Evolutionary conservation across 371 early-diverging fungal genomes (phyloP).

Genomic region (Saksenaea vasiformis): DNA sequence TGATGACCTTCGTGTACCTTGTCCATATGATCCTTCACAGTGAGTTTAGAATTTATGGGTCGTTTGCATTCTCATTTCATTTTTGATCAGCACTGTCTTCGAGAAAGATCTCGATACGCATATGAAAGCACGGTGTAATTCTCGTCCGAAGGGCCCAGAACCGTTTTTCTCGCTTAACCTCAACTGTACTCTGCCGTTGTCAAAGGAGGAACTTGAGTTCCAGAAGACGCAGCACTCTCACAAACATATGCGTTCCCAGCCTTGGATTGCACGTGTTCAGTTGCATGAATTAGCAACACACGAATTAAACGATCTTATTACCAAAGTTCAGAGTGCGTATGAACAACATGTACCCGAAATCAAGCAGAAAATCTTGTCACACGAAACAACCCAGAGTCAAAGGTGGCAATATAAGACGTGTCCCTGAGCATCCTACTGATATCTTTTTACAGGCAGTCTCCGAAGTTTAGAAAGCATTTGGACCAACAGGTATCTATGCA

Average conservation of each 20-base stretch:
- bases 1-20: conserved; percentile 61
- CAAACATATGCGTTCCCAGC: conserved; percentile 43
- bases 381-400: conserved; percentile 50
- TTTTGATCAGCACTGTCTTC: conserved; percentile 58
- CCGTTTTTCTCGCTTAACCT: conserved; percentile 53
- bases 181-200: conserved; percentile 57
- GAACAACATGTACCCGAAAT: conserved; percentile 46
- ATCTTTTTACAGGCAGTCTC: conserved; percentile 25
- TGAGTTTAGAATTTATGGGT: conserved; percentile 37
- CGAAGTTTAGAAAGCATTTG: conserved; percentile 63
- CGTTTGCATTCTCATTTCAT: neutral
- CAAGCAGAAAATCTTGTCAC: conserved; percentile 42
- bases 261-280: conserved; percentile 51
- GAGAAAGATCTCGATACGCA: conserved; percentile 69
- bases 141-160: conserved; percentile 58
- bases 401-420: conserved; percentile 35
- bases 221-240: conserved; percentile 46
- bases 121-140: conserved; percentile 66
- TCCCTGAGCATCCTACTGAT: too few relatives aligned
- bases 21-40: conserved; percentile 83
- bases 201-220: conserved; percentile 47
- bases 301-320: conserved; percentile 49
- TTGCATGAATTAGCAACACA: conserved; percentile 38
- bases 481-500: conserved; percentile 59
- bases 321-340: conserved; percentile 46